Base-by-base conservation (phyloP, 2,329 filamentous ascomycete genomes). In the Tolypocladium nubicola region DNA sequence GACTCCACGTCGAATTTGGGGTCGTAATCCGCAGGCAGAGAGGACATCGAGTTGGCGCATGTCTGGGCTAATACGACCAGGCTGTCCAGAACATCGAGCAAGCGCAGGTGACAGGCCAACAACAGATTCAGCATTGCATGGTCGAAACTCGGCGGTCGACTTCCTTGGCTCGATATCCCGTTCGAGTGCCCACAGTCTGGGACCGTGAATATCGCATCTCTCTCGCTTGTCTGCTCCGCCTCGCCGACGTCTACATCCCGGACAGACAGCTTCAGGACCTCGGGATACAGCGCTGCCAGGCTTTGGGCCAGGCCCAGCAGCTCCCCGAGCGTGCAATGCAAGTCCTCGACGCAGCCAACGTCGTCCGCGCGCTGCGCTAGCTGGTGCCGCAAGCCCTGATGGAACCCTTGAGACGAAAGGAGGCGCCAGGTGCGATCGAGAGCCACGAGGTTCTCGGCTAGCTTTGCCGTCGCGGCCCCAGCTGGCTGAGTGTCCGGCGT, bases 41-140 rank as follows among this genome's bases (percentile, higher is more conserved):
- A 64, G 0, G 65, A 53, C 7, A 66, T 65, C 47, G 70, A 60
- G 35, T 65, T 64, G 14, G 64, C 61, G 59, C 75, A 76, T 13
- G 69, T 59, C 13, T 63, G 63, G 8, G 67, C 65, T 33, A 68
- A 67, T 21, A 61, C 61, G 23, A 71, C 57, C 7, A 77, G 56
- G 23, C 61, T 61, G 26, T 71, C 73, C n/a, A 75, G 62, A 5
- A 74, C 61, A 53, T 75, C 73, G 1, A 71, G 61, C 13, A 75
- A 58, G 30, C 71, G 68, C 1, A 69, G 57, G 56, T 77, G 74
- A 16, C 73, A 75, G 4, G 70, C 66, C 1, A 73, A 54, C 11
- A 76, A 58, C 9, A 75, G 64, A 33, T 70, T 69, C 13, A 74
- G 62, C 14, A 76, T 60, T 11, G 72, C 67, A 11, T 66, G 55